Percentiles rank a stretch among this genome's conserved stretches.
Conservation (phyloP, 768 basidiomycete species). For the Auriscalpium microsporum region DNA sequence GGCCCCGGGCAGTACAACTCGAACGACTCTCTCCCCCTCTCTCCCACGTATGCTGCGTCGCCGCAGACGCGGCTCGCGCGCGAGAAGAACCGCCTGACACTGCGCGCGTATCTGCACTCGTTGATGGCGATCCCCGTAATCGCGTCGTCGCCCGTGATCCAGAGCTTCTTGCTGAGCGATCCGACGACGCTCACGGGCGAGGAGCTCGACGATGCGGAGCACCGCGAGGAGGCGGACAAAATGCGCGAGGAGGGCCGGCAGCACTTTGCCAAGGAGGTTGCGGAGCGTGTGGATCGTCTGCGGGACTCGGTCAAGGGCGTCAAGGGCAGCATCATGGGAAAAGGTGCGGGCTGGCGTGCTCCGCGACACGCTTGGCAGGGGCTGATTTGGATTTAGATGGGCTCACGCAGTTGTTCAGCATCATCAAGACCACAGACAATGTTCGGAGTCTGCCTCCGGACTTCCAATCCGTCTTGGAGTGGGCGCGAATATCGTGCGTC, state of each 20-base stretch:
- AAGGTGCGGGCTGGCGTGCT: slow-evolving; percentile 36
- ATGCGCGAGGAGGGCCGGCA: slow-evolving; percentile 82
- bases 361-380: slow-evolving; percentile 1
- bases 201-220: slow-evolving; percentile 72
- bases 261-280: slow-evolving; percentile 81
- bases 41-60: slow-evolving; percentile 2
- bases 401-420: slow-evolving; percentile 78
- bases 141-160: slow-evolving; percentile 80
- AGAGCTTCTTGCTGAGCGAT: slow-evolving; percentile 74
- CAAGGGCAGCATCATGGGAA: slow-evolving; percentile 89
- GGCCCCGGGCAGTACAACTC: slow-evolving; percentile 10
- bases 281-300: slow-evolving; percentile 75
- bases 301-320: slow-evolving; percentile 78
- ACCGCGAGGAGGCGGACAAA: slow-evolving; percentile 83
- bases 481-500: slow-evolving; percentile 92
- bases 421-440: slow-evolving; percentile 72
- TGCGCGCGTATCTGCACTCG: slow-evolving; percentile 85
- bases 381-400: slow-evolving; percentile 54
- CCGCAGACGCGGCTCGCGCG: slow-evolving; percentile 49
- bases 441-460: slow-evolving; percentile 74
- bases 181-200: slow-evolving; percentile 58
- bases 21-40: slow-evolving; percentile 19
- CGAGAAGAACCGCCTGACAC: slow-evolving; percentile 92
- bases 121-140: slow-evolving; percentile 64
- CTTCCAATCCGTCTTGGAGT: slow-evolving; percentile 87